Evolutionary conservation across 2,329 filamentous ascomycete species (phyloP).

Genomic region (Tolypocladium endophyticum): DNA sequence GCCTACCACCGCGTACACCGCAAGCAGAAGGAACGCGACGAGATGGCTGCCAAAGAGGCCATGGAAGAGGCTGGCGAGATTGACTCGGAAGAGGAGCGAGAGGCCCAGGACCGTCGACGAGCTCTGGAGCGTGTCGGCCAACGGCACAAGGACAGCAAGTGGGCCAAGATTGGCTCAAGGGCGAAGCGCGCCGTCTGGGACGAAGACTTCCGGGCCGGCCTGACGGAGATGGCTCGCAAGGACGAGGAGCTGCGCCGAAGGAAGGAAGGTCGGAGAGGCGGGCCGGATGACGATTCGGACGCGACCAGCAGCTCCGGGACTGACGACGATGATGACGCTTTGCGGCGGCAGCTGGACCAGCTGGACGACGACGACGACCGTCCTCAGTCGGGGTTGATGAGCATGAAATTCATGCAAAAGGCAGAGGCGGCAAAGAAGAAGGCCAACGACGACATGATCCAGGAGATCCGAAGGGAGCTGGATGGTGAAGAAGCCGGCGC

Average conservation of each 20-base stretch:
- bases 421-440: conserved; percentile 70
- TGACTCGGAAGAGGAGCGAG: conserved; percentile 55
- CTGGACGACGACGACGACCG: conserved; percentile 36
- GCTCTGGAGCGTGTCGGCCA: conserved; percentile 79
- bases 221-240: conserved; percentile 70
- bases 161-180: conserved; percentile 77
- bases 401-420: conserved; percentile 91
- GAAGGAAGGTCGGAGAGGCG: conserved; percentile 58
- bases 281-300: conserved; percentile 37
- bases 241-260: conserved; percentile 74
- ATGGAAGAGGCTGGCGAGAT: conserved; percentile 47
- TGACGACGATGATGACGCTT: conserved; percentile 29
- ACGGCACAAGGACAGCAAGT: conserved; percentile 80
- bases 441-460: conserved; percentile 68
- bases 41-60: conserved; percentile 40
- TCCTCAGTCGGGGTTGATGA: conserved; percentile 58
- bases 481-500: conserved; percentile 47
- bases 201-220: conserved; percentile 67
- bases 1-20: conserved; percentile 86
- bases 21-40: conserved; percentile 51
- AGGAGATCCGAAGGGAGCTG: conserved; percentile 60
- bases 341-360: conserved; percentile 35
- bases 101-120: conserved; percentile 58
- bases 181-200: conserved; percentile 79
- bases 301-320: conserved; percentile 47